Percentiles rank a stretch among this genome's conserved stretches.
Evolutionary conservation across 2,329 filamentous ascomycete species (phyloP).

Genomic region (Apiospora pterosperma): DNA sequence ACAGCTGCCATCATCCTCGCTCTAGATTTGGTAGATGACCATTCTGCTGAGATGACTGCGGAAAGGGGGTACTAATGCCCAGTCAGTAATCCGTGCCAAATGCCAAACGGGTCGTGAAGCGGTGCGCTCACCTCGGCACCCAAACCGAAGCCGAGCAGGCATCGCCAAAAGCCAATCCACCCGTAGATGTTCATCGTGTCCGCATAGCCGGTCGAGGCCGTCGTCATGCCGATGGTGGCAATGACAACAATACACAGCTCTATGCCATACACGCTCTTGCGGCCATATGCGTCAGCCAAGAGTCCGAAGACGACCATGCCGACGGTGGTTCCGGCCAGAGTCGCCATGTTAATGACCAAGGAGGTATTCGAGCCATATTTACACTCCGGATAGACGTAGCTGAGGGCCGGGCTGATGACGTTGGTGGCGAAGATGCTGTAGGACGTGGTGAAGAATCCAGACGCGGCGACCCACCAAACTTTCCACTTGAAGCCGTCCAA

Average conservation of each 20-base stretch:
- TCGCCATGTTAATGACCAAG: constrained; percentile 3
- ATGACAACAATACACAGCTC: constrained; percentile 6
- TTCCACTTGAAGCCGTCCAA: constrained; percentile 20
- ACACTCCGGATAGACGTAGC: constrained; percentile 17
- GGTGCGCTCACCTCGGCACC: constrained; percentile 18
- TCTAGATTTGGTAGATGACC: constrained; percentile 58
- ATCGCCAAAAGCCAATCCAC: constrained; percentile 32
- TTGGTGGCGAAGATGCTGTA: constrained; percentile 31
- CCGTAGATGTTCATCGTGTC: constrained; percentile 19
- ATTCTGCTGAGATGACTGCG: constrained; percentile 67
- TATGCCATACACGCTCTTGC: constrained; percentile 5
- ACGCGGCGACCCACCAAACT: constrained; percentile 21
- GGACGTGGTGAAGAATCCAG: constrained; percentile 32
- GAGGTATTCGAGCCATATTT: background rate
- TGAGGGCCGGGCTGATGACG: constrained; percentile 16
- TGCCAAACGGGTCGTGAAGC: background rate
- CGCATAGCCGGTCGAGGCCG: constrained; percentile 12
- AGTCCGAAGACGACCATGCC: constrained; percentile 6
- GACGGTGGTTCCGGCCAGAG: background rate
- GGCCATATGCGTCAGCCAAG: constrained; percentile 6
- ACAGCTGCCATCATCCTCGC: constrained; percentile 66
- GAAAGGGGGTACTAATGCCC: constrained; percentile 56
- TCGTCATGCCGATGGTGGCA: constrained; percentile 15
- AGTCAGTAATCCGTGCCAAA: background rate
- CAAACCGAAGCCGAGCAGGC: constrained; percentile 17